A percentile compares a stretch with the other conserved stretches of the same genome.
phyloP scores from a whole-genome alignment of 2,329 filamentous ascomycete genomes.

The Trichoderma sp. region DNA sequence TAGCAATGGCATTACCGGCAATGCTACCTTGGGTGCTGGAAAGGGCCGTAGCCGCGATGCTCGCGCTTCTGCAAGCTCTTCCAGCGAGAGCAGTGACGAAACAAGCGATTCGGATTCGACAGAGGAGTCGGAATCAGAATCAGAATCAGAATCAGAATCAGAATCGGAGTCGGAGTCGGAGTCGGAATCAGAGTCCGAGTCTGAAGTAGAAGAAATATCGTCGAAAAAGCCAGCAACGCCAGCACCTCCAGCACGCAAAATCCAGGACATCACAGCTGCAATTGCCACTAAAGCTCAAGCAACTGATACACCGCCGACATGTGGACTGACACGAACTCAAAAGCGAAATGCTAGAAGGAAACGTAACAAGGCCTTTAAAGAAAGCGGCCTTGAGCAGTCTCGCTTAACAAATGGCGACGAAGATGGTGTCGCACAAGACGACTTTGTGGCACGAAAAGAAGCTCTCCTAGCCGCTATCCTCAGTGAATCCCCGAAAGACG shows the following conservation, averaged over 20 bases:
- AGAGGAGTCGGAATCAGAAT: conserved; percentile 29
- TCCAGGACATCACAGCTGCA: not conserved
- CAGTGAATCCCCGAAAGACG: conserved; percentile 23
- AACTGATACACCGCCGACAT: conserved; percentile 30
- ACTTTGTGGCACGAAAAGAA: conserved; percentile 44
- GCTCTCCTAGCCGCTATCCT: conserved; percentile 40
- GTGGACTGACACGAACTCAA: conserved; percentile 48
- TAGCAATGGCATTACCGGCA: conserved; percentile 25
- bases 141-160: conserved; percentile 34
- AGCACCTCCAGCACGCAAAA: not conserved
- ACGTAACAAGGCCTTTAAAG: conserved; percentile 36
- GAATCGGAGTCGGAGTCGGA: conserved; percentile 36
- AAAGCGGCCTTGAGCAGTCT: conserved; percentile 26
- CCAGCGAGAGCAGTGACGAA: conserved; percentile 1
- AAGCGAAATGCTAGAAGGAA: conserved; percentile 55
- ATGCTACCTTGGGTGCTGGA: conserved; percentile 5
- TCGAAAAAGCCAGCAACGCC: conserved; percentile 34
- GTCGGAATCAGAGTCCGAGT: conserved; percentile 35
- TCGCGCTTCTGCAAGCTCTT: conserved; percentile 1
- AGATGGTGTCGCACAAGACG: conserved; percentile 28
- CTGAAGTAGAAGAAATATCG: conserved; percentile 41
- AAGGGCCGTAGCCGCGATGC: conserved; percentile 1
- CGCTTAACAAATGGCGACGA: conserved; percentile 23
- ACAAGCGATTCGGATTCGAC: conserved; percentile 29
- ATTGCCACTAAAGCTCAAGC: not conserved